Conservation (phyloP, 2,329 filamentous ascomycete species). For the Hypoxylon sp. region DNA sequence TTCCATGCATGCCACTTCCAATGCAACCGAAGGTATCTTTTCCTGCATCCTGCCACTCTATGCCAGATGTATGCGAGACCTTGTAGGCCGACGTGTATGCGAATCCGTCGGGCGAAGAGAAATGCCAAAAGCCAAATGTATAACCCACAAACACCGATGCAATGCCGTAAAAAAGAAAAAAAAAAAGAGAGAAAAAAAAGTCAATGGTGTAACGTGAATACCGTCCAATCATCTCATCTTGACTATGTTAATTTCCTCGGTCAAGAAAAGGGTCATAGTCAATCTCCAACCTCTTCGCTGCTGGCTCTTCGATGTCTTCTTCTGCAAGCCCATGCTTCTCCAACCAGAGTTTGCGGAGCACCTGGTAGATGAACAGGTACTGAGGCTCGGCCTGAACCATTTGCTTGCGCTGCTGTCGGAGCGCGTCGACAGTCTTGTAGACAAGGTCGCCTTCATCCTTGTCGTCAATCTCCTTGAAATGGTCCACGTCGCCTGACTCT, state of each 20-base stretch:
- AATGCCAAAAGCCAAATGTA: conserved; percentile 5
- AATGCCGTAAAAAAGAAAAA: conserved; percentile 34
- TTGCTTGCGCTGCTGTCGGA: conserved; percentile 89
- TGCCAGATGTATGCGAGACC: conserved; percentile 24
- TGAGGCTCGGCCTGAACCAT: conserved; percentile 96
- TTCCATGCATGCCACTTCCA: conserved; percentile 32
- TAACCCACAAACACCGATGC: conserved; percentile 28
- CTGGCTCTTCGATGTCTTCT: conserved; percentile 58
- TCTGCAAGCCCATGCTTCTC: conserved; percentile 69
- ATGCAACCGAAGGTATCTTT: conserved; percentile 33
- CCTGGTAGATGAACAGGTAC: conserved; percentile 90
- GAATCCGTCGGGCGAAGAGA: conserved; percentile 10
- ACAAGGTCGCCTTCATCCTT: conserved; percentile 72
- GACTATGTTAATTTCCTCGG: conserved; percentile 43
- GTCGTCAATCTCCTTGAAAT: conserved; percentile 55
- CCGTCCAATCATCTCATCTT: conserved; percentile 24
- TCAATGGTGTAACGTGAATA: conserved; percentile 6
- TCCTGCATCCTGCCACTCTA: conserved; percentile 22
- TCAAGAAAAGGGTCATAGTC: conserved; percentile 61
- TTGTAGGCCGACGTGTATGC: conserved; percentile 1
- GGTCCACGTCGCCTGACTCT: conserved; percentile 77
- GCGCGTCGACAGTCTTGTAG: conserved; percentile 81
- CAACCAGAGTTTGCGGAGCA: conserved; percentile 81
- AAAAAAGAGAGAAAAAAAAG: conserved; percentile 4
- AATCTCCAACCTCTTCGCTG: conserved; percentile 68